A percentile compares a stretch with the other conserved stretches of the same genome.
phyloP scores from a whole-genome alignment of 208 protist species.

The Acanthamoeba lugdunensis region DNA sequence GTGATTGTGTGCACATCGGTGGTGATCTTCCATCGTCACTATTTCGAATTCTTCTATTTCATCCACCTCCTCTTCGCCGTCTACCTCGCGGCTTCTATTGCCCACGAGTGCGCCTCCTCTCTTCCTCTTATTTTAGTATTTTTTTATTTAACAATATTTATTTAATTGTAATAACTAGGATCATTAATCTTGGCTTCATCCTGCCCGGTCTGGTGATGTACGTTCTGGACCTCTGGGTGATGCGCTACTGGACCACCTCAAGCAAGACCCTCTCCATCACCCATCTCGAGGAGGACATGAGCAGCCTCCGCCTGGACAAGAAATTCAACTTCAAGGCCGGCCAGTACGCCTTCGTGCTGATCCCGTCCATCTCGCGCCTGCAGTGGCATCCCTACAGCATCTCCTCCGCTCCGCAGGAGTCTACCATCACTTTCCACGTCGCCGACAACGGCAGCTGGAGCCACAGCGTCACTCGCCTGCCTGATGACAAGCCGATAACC shows the following conservation, averaged over 20 bases:
- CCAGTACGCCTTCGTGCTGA: constrained; percentile 45
- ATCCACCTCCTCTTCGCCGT: constrained; percentile 26
- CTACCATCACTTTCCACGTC: constrained; percentile 58
- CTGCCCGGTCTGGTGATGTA: constrained; percentile 37
- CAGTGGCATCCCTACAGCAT: constrained; percentile 64
- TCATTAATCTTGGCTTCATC: not conserved
- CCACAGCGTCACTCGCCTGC: not conserved
- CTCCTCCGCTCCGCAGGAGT: constrained; percentile 60
- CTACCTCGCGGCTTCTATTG: not conserved
- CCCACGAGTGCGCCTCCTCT: constrained; percentile 7
- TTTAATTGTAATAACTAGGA: not conserved
- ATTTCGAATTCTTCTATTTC: constrained; percentile 69
- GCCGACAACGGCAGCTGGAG: constrained; percentile 51
- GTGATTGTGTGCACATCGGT: constrained; percentile 4
- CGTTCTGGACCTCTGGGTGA: not conserved
- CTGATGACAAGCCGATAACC: constrained; percentile 1
- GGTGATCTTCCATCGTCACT: not conserved
- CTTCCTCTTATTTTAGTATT: not conserved
- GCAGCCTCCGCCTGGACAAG: not conserved
- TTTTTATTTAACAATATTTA: no score
- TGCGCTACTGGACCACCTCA: constrained; percentile 52
- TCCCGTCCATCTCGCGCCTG: constrained; percentile 19
- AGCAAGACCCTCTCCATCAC: constrained; percentile 30
- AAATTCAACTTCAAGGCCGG: constrained; percentile 60
- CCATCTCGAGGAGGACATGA: constrained; percentile 9